Evolutionary conservation across 2,329 filamentous ascomycete genomes (phyloP), one percentile per base, ranked within the genome.

Genomic region (Albophoma yamanashiensis): DNA sequence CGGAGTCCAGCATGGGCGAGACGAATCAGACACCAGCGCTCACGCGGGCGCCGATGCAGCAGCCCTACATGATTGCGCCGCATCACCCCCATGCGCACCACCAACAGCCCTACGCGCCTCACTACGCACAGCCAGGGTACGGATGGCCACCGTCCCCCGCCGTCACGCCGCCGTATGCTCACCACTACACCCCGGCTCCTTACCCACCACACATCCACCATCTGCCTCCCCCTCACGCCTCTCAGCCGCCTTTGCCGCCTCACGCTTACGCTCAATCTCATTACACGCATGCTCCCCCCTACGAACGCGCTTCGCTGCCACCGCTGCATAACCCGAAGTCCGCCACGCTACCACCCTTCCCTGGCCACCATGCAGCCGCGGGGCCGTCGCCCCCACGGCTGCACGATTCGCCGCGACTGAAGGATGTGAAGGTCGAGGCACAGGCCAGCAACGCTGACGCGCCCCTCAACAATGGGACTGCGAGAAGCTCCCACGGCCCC

Each of bases 1-100:
- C 94, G 0, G 94, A 99, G 74, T 96, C 93, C 1, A 96, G 91
- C 55, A 86, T 97, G 66, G 91, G 91, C 70, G 93, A 97, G 69
- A 82, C 87, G 63, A 88, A 88, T 71, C 88, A 88, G 61, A 86
- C 91, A 17, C 91, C 92, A 15, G 87, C 90, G 3, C 84, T 95
- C 45, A 93, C 91, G 15, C 84, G 91, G 65, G 84, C 88, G 0
- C 91, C 86, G 3, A 86, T 89, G 78, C 82, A 76, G 60, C 74
- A 75, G 59, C 70, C 74, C 0, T 76, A 74, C 64, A 69, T 71
- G 67, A 67, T 74, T 50, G 66, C 70, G 55, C 69, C 74, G 43
- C 76, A 71, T 43, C 66, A 69, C 17, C 64, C 68, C 38, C 69
- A 71, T 47, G 63, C 64, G 38, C 63, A 58, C 8, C 64, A 65